phyloP scores from a whole-genome alignment of 495 filamentous ascomycete species.

The Ramalina intermedia region DNA sequence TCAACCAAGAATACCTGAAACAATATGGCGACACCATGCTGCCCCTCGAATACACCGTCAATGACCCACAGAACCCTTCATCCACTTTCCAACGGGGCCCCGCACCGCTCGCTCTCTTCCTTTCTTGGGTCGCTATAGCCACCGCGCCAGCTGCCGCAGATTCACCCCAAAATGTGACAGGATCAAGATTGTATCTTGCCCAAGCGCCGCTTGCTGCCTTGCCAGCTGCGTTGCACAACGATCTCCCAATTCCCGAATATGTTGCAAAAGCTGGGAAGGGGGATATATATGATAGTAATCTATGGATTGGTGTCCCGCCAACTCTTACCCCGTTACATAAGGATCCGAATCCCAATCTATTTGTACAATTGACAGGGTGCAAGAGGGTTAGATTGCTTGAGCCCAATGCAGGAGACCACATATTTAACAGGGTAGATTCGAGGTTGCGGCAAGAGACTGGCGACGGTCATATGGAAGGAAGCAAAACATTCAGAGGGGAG shows the following conservation, averaged over 20 bases:
- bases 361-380: conserved; percentile 62
- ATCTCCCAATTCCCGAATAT: conserved; percentile 53
- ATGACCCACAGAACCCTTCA: neutral
- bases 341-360: conserved; percentile 90
- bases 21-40: conserved; percentile 36
- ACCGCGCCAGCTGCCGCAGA: conserved; percentile 12
- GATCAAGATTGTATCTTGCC: conserved; percentile 56
- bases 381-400: conserved; percentile 61
- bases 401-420: conserved; percentile 40
- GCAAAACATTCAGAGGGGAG: conserved; percentile 52
- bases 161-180: neutral
- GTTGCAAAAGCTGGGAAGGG: conserved; percentile 46
- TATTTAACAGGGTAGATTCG: conserved; percentile 45
- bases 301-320: conserved; percentile 78
- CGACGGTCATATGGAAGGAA: conserved; percentile 23
- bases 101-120: conserved; percentile 42
- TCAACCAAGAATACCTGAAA: conserved; percentile 37
- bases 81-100: conserved; percentile 38
- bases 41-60: conserved; percentile 40
- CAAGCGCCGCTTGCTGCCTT: conserved; percentile 59
- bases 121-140: conserved; percentile 33
- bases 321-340: conserved; percentile 82
- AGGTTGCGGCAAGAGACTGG: conserved; percentile 15
- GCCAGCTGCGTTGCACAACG: conserved; percentile 42
- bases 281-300: conserved; percentile 70